Evolutionary conservation across 345 rosid species (phyloP).

Genomic region (Balakata baccata): DNA sequence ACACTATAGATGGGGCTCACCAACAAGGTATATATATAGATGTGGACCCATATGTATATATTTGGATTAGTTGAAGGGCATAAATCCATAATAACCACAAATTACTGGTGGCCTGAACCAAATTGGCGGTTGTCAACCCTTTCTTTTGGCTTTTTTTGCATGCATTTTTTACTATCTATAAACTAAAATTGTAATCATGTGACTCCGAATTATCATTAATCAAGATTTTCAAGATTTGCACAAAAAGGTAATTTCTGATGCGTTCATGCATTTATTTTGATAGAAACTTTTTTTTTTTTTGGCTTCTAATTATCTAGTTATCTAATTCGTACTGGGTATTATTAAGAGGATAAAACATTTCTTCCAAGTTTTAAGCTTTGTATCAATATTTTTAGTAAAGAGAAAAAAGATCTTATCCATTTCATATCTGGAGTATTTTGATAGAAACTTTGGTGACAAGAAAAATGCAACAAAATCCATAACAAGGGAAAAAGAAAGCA

Average conservation of each 20-base stretch:
- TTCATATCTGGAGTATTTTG: too few relatives aligned
- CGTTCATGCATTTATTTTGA: neutral
- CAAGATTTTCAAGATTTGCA: neutral
- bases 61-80: slow-evolving; percentile 12
- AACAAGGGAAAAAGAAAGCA: neutral
- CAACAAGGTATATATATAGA: neutral
- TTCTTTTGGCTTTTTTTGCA: slow-evolving; percentile 28
- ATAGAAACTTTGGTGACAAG: neutral
- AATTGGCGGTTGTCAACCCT: slow-evolving; percentile 70
- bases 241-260: neutral
- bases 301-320: too few relatives aligned
- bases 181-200: too few relatives aligned
- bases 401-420: too few relatives aligned
- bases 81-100: slow-evolving; percentile 28
- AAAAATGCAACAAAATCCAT: neutral
- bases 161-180: neutral
- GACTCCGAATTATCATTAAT: too few relatives aligned
- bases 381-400: too few relatives aligned
- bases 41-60: neutral
- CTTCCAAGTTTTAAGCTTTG: too few relatives aligned
- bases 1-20: neutral
- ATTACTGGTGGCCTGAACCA: slow-evolving; percentile 57
- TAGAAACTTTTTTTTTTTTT: neutral
- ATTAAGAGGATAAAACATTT: too few relatives aligned
- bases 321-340: too few relatives aligned